phyloP scores from a whole-genome alignment of 768 basidiomycete species.

The Auriscalpium vulgare region DNA sequence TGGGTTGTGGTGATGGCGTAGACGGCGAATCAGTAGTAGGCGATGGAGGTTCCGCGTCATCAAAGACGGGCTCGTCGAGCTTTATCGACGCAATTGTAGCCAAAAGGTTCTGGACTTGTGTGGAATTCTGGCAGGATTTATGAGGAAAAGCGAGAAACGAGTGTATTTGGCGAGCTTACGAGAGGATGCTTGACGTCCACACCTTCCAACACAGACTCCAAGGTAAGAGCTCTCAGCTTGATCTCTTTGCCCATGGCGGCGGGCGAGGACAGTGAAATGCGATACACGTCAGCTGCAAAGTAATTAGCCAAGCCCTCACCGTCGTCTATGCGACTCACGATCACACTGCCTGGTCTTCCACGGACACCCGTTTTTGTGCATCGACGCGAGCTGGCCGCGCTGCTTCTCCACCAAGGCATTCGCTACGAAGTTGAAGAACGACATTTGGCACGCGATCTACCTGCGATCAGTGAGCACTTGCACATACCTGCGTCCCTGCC shows the following conservation, averaged over 20 bases:
- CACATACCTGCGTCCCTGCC: conserved; percentile 67
- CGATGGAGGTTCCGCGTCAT: conserved; percentile 14
- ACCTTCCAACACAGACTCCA: conserved; percentile 46
- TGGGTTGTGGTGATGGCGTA: background rate
- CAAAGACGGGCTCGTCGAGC: conserved; percentile 16
- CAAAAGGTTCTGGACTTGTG: conserved; percentile 46
- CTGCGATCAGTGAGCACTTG: conserved; percentile 21
- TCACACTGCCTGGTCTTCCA: conserved; percentile 81
- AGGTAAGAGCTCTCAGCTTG: conserved; percentile 41
- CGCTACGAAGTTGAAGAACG: conserved; percentile 31
- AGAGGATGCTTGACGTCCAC: conserved; percentile 66
- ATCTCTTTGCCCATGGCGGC: conserved; percentile 53
- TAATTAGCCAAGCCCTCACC: too few species aligned
- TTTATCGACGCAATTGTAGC: conserved; percentile 32
- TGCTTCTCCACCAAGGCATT: conserved; percentile 71
- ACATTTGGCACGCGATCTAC: background rate
- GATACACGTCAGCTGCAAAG: conserved; percentile 17
- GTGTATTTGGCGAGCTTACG: conserved; percentile 31
- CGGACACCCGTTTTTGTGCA: conserved; percentile 77
- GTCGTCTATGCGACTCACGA: conserved; percentile 33
- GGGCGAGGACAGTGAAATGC: conserved; percentile 65
- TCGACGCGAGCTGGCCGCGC: conserved; percentile 49
- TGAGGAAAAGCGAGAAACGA: background rate
- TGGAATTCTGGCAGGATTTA: conserved; percentile 37
- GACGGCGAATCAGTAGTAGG: background rate